Evolutionary conservation across 2,329 filamentous ascomycete species (phyloP).

Genomic region (Torrubiella hemipterigena): DNA sequence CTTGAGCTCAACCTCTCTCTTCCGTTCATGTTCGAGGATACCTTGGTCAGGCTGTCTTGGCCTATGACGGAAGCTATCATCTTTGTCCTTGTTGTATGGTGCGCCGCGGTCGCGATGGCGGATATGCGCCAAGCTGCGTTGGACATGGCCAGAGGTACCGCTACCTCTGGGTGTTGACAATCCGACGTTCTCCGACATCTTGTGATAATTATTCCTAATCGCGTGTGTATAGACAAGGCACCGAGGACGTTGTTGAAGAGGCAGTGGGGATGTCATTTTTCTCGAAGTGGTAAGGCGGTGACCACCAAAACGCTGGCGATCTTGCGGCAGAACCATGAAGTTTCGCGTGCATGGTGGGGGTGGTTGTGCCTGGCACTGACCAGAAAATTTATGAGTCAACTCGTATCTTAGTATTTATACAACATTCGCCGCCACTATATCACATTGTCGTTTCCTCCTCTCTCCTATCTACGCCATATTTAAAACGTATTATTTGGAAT

Average conservation of each 20-base stretch:
- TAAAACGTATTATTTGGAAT: background rate
- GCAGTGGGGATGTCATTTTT: background rate
- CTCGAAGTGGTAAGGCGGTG: background rate
- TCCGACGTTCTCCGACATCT: slow-evolving; percentile 94
- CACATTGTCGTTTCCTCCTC: background rate
- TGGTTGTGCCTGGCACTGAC: no score
- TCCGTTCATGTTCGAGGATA: slow-evolving; percentile 88
- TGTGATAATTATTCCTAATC: slow-evolving; percentile 2
- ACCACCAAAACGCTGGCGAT: no score
- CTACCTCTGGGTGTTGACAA: slow-evolving; percentile 88
- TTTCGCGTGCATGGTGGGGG: no score
- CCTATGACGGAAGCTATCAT: slow-evolving; percentile 63
- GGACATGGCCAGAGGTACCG: slow-evolving; percentile 94
- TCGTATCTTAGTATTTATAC: no score
- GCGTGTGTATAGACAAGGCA: no score
- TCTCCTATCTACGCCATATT: no score
- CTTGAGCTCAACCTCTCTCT: slow-evolving; percentile 83
- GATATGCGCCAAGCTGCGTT: slow-evolving; percentile 86
- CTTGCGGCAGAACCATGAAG: no score
- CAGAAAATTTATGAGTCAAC: no score
- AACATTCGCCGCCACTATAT: background rate
- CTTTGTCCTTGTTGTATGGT: slow-evolving; percentile 63
- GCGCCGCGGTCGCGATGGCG: slow-evolving; percentile 68
- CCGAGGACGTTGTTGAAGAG: no score
- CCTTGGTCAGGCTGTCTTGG: slow-evolving; percentile 82